Evolutionary conservation across 805 yeast genomes (phyloP), one percentile per base, ranked within the genome.

Genomic region (Spathaspora sp.): DNA sequence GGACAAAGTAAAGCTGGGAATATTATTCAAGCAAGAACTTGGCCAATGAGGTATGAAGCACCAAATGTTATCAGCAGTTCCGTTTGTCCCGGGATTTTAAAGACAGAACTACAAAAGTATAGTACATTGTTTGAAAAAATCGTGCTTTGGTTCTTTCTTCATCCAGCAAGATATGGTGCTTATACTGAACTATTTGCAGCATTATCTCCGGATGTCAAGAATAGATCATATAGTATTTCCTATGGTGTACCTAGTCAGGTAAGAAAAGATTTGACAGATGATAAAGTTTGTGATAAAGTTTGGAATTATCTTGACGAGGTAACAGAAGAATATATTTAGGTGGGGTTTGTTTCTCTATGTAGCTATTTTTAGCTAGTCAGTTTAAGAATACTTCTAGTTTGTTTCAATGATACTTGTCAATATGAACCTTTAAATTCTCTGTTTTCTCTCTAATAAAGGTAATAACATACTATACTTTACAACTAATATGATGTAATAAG

Each of bases 1-100:
- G 75, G 71, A 3, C 78, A 75, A 58, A 68, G 76, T 26, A 79
- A 79, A 61, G 77, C 79, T 1, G 65, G 70, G 28, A 65, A 66
- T 49, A 56, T 69, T 28, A 64, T 68, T 45, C 73, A 71, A 55
- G 63, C 76, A 1, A 59, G 62, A 14, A 59, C 63, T 46, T 76
- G 77, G 75, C 55, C 69, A 1, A 51, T 53, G 44, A 42, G 58
- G 19, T 69, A 74, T 46, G 14, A 17, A 10, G 58, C 67, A 5
- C 19, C 42, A 23, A 58, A 65, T 6, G 64, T 75, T 7, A 61
- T 72, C 42, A 60, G 69, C 16, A 51, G 73, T 2, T 56, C 75
- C 1, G 66, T 64, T 1, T 76, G 75, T 54, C 81, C 81, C 0
- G 81, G 81, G 0, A 48, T 57, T 16, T 59, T 76, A 44, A 52